Percentiles rank a stretch among this genome's conserved stretches.
These are phyloP conservation scores for Microbotryum violaceum DNA, from an alignment of 1,284 basidiomycete genomes.

Conservation along the genomic window DNA sequence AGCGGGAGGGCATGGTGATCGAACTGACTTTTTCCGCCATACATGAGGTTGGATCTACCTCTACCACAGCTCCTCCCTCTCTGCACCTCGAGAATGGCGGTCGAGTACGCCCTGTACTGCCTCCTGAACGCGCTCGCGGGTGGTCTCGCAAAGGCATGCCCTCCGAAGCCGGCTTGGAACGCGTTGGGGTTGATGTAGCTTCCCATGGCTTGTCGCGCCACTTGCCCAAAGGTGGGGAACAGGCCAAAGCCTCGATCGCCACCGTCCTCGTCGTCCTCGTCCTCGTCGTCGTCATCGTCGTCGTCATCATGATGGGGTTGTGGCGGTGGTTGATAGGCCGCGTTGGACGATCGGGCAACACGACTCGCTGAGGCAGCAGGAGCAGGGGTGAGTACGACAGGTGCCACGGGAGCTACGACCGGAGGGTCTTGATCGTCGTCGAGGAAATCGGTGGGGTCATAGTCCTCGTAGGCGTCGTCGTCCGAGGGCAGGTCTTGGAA, in stretches of 20 bases:
- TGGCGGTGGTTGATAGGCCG: slow-evolving; percentile 1
- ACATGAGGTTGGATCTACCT: slow-evolving; percentile 60
- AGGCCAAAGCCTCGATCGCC: background rate
- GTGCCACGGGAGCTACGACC: background rate
- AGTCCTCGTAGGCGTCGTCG: slow-evolving; percentile 20
- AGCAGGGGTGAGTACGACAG: slow-evolving; percentile 12
- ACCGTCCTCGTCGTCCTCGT: background rate
- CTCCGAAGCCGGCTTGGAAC: slow-evolving; percentile 31
- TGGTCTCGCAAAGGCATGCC: slow-evolving; percentile 37
- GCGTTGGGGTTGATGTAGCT: slow-evolving; percentile 26
- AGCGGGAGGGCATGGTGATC: slow-evolving; percentile 27
- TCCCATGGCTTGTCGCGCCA: slow-evolving; percentile 2
- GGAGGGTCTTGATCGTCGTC: slow-evolving; percentile 24
- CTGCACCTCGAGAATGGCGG: slow-evolving; percentile 37
- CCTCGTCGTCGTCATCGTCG: background rate
- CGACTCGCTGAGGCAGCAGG: slow-evolving; percentile 11
- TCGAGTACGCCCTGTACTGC: slow-evolving; percentile 54
- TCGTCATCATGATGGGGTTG: slow-evolving; percentile 3
- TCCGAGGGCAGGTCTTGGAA: slow-evolving; percentile 18
- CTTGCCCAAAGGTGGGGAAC: background rate
- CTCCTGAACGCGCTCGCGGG: slow-evolving; percentile 65
- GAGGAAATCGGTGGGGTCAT: slow-evolving; percentile 24
- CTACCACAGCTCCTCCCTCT: slow-evolving; percentile 32
- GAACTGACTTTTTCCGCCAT: slow-evolving; percentile 91
- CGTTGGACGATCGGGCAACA: slow-evolving; percentile 7